These are phyloP conservation scores for Calonectria henricotiae DNA, from an alignment of 2,329 filamentous ascomycete species.

Conservation along the genomic window DNA sequence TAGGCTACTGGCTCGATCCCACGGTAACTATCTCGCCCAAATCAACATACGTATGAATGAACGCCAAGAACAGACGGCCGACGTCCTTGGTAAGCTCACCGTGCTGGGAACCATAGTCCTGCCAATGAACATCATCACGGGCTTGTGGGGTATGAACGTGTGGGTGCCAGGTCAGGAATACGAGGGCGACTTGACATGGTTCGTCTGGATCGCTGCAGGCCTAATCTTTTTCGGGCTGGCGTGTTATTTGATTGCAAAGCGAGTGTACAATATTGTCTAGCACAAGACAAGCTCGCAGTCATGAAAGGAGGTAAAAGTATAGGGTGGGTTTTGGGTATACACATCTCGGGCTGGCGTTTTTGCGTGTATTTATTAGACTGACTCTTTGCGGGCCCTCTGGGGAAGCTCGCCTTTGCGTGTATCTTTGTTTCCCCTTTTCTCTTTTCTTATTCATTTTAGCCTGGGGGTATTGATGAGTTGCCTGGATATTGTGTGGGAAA, in stretches of 20 bases:
- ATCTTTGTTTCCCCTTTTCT: slow-evolving; percentile 21
- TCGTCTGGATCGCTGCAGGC: slow-evolving; percentile 81
- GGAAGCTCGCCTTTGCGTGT: slow-evolving; percentile 33
- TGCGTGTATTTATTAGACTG: slow-evolving; percentile 17
- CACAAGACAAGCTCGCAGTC: background rate
- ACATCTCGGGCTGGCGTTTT: slow-evolving; percentile 30
- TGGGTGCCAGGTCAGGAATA: slow-evolving; percentile 93
- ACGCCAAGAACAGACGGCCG: slow-evolving; percentile 94
- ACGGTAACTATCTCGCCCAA: slow-evolving; percentile 98
- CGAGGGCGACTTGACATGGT: slow-evolving; percentile 83
- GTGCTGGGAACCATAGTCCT: slow-evolving; percentile 97
- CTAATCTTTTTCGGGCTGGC: slow-evolving; percentile 84
- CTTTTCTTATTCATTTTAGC: slow-evolving; percentile 10
- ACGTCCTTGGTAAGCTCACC: slow-evolving; percentile 94
- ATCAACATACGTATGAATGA: slow-evolving; percentile 99
- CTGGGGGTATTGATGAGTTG: slow-evolving; percentile 21
- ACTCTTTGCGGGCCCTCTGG: slow-evolving; percentile 23
- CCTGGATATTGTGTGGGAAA: slow-evolving; percentile 3
- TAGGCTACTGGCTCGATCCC: slow-evolving; percentile 90
- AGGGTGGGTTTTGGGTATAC: background rate
- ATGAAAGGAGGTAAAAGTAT: background rate
- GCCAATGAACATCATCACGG: slow-evolving; percentile 99
- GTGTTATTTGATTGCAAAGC: slow-evolving; percentile 88
- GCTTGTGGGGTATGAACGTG: slow-evolving; percentile 99
- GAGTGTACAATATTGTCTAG: slow-evolving; percentile 85